Evolutionary conservation across 2,329 filamentous ascomycete genomes (phyloP), one percentile per base, ranked within the genome.

Genomic region (Bipolaris cookei): DNA sequence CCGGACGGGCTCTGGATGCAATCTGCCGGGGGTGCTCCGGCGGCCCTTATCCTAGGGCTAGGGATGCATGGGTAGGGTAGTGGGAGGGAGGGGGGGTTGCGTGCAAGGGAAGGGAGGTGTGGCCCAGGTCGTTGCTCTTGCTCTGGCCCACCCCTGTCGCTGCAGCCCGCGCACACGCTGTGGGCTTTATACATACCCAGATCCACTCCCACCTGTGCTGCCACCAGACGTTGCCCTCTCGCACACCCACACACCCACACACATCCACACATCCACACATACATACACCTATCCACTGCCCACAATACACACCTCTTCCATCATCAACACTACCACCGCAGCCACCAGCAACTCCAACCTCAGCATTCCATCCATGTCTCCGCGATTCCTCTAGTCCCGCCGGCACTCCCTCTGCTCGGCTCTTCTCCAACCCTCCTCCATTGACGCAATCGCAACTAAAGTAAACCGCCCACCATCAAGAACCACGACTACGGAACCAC

Each of bases 1-100:
- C 56, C 59, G 64, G 58, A 58, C 60, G 52, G 45, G 53, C 58
- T 47, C 44, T 54, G 51, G 54, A 54, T 59, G 64, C 61, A 64
- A 61, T 62, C 59, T 68, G 64, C 64, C 66, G 66, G 64, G 57
- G 60, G 59, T 44, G 56, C 30, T 61, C 62, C 63, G 66, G 57
- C 52, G 58, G 47, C 52, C 59, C 51, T 43, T 63, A 56, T 58
- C 59, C 62, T 58, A 42, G 54, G 54, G 47, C 47, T 47, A 46
- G 43, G 43, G 21, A 55, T 54, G 57, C 56, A 48, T 52, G 46
- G 48, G 43, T 54, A 51, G 34, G 11, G 49, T 37, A 42, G 51
- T 32, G 18, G 20, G 20, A 11, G 8, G 20, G 38, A 41, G 39
- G 39, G 18, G n/a, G 5, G 38, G 11, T 20, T 7, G 13, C 8